Percentiles rank a stretch among this genome's conserved stretches.
These are phyloP conservation scores for Taphrina confusa DNA, from an alignment of 1,139 yeast species.

Conservation along the genomic window DNA sequence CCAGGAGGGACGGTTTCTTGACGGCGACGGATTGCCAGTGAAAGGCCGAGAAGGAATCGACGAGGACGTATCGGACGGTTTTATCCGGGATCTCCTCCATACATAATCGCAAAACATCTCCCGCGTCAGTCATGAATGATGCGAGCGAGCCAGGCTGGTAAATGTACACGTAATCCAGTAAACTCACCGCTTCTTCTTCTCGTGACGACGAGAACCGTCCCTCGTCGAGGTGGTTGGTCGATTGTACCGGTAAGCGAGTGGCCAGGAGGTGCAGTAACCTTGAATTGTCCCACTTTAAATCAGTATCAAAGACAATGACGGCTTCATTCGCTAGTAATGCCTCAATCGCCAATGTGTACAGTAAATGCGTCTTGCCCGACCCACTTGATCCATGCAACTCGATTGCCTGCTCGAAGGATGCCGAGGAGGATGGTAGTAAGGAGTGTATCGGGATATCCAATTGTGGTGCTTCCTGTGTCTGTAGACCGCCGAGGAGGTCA, in stretches of 20 bases:
- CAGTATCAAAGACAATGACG: constrained; percentile 33
- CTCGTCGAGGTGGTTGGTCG: background rate
- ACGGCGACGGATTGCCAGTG: constrained; percentile 29
- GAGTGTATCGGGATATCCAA: background rate
- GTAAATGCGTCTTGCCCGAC: constrained; percentile 37
- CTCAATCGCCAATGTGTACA: constrained; percentile 29
- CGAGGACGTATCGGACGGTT: constrained; percentile 21
- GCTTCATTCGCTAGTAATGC: constrained; percentile 22
- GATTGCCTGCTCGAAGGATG: constrained; percentile 1
- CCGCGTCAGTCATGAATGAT: constrained; percentile 23
- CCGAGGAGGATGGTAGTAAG: background rate
- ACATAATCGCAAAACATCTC: constrained; percentile 9
- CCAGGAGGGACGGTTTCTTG: background rate
- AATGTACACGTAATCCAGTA: constrained; percentile 19
- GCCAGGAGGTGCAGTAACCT: constrained; percentile 21
- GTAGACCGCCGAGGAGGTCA: background rate
- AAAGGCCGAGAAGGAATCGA: constrained; percentile 33
- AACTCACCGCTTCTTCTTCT: background rate
- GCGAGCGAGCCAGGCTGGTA: constrained; percentile 28
- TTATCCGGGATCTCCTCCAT: constrained; percentile 3
- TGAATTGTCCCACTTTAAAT: constrained; percentile 30
- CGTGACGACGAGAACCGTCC: background rate
- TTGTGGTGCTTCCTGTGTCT: background rate
- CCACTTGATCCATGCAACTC: constrained; percentile 34
- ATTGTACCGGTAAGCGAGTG: background rate